phyloP scores from a whole-genome alignment of 306 rosid genomes.

The Quercus dentata region DNA sequence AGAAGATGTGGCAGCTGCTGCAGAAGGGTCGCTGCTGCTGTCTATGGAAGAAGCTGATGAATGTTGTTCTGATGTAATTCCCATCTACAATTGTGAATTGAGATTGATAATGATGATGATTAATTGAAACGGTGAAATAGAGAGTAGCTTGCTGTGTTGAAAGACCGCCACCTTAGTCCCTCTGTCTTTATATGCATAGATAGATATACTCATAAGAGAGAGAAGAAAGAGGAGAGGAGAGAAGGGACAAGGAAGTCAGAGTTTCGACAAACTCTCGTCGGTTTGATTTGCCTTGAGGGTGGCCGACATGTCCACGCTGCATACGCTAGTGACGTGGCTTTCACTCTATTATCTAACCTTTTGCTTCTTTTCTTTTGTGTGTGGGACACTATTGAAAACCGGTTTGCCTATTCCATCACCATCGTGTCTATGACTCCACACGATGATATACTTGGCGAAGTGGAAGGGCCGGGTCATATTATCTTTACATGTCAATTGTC shows the following conservation, averaged over 20 bases:
- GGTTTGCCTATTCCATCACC: too few species aligned
- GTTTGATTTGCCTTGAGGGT: slow-evolving; percentile 55
- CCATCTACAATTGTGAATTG: slow-evolving; percentile 20
- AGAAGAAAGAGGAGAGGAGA: neutral
- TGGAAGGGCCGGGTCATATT: too few species aligned
- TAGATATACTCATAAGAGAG: slow-evolving; percentile 7
- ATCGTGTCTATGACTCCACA: too few species aligned
- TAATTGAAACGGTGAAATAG: too few species aligned
- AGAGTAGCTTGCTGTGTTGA: neutral
- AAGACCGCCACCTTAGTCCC: slow-evolving; percentile 34
- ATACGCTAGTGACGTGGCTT: slow-evolving; percentile 35
- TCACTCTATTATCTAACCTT: slow-evolving; percentile 10
- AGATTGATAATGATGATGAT: too few species aligned
- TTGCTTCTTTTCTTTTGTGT: slow-evolving; percentile 27
- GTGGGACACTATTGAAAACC: slow-evolving; percentile 19
- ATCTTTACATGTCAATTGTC: too few species aligned
- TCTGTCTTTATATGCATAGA: slow-evolving; percentile 7
- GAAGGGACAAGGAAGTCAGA: slow-evolving; percentile 16
- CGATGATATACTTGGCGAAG: too few species aligned
- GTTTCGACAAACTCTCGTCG: slow-evolving; percentile 13
- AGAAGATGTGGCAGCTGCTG: neutral
- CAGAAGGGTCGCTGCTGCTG: slow-evolving; percentile 28
- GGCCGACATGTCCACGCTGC: slow-evolving; percentile 58
- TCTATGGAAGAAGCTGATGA: slow-evolving; percentile 49
- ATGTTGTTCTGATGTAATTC: slow-evolving; percentile 30